A percentile compares a stretch with the other conserved stretches of the same genome.
These are phyloP conservation scores for Hypholoma fasciculare DNA, from an alignment of 768 basidiomycete genomes.

Conservation along the genomic window DNA sequence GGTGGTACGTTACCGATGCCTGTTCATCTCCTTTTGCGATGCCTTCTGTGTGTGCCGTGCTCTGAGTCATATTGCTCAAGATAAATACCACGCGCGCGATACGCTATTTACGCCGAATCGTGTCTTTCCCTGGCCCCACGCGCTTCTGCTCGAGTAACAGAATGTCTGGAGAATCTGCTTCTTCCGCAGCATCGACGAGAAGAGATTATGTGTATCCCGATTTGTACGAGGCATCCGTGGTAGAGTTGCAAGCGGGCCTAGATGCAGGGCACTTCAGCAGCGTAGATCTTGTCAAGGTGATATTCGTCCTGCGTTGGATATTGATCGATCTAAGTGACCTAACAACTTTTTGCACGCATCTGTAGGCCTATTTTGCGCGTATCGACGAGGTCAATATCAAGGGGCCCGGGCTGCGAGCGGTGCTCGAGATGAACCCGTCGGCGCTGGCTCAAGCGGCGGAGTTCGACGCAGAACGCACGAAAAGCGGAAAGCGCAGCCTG, in stretches of 20 bases:
- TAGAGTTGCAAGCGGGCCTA: constrained; percentile 54
- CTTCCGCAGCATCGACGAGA: no score
- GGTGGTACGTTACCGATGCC: no score
- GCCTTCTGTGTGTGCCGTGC: no score
- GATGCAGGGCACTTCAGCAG: constrained; percentile 52
- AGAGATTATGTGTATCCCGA: constrained; percentile 38
- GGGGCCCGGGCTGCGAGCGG: constrained; percentile 55
- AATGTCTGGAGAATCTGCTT: no score
- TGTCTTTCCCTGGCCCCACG: no score
- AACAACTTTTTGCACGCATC: neutral
- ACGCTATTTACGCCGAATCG: no score
- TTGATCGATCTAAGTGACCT: neutral
- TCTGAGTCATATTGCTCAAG: no score
- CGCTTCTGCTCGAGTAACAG: no score
- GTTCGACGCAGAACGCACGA: constrained; percentile 45
- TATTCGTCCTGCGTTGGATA: neutral
- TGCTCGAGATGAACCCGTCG: constrained; percentile 56
- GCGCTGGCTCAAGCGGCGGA: constrained; percentile 52
- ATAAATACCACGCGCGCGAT: no score
- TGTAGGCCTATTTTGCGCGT: constrained; percentile 62
- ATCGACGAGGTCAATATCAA: constrained; percentile 68
- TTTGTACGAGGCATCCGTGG: constrained; percentile 59
- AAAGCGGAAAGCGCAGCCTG: constrained; percentile 40
- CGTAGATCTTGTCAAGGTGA: constrained; percentile 61
- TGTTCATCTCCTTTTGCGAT: no score